These are phyloP conservation scores for Cyberlindnera veronae DNA, from an alignment of 805 yeast genomes.

Conservation along the genomic window DNA sequence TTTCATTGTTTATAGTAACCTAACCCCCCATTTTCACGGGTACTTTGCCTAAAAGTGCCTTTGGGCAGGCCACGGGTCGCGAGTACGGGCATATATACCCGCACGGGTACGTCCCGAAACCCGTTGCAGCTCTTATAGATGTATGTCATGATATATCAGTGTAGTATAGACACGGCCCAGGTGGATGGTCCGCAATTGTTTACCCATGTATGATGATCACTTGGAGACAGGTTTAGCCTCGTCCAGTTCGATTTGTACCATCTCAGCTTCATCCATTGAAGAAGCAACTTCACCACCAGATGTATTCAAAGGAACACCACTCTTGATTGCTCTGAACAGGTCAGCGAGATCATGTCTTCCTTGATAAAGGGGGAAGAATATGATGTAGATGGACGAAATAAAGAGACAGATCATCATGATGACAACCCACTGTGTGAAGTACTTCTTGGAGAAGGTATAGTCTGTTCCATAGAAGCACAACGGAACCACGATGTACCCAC, in stretches of 20 bases:
- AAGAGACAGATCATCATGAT: slow-evolving; percentile 38
- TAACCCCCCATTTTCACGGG: no score
- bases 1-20: no score
- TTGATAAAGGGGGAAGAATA: slow-evolving; percentile 36
- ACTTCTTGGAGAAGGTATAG: slow-evolving; percentile 33
- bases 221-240: no score
- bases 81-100: no score
- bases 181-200: no score
- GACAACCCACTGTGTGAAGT: slow-evolving; percentile 35
- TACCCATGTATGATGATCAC: no score
- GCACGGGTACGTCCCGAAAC: no score
- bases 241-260: slow-evolving; percentile 4
- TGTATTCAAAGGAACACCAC: background rate
- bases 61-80: no score
- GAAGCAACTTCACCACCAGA: background rate
- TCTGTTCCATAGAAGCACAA: slow-evolving; percentile 33
- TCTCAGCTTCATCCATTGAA: slow-evolving; percentile 6
- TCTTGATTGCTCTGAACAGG: slow-evolving; percentile 5
- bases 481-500: slow-evolving; percentile 33
- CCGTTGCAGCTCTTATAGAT: no score
- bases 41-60: no score
- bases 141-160: no score
- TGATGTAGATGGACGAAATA: slow-evolving; percentile 33
- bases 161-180: no score
- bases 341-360: slow-evolving; percentile 25